phyloP scores from a whole-genome alignment of 352 stramenopile species.

The Phytopythium ostracodes region DNA sequence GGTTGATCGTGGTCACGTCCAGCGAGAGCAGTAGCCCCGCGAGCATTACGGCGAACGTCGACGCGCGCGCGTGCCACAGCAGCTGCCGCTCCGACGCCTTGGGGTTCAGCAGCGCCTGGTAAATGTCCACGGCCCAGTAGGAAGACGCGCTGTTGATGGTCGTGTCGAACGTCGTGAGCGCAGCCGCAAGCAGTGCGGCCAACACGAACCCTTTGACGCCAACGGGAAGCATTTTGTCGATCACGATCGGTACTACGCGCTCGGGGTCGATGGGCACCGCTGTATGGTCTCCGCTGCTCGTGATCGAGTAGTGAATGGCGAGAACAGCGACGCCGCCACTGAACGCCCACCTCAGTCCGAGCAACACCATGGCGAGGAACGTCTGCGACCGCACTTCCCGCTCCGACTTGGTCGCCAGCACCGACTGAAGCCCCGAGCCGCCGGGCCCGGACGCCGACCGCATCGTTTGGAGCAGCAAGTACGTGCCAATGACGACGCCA shows the following conservation, averaged over 20 bases:
- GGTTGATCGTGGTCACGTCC: constrained; percentile 72
- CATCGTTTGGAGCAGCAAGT: constrained; percentile 64
- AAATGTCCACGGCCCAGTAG: constrained; percentile 84
- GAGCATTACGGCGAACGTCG: constrained; percentile 56
- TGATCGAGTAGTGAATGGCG: constrained; percentile 58
- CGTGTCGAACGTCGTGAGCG: constrained; percentile 77
- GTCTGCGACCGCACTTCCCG: constrained; percentile 75
- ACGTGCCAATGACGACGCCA: constrained; percentile 44
- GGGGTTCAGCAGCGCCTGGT: constrained; percentile 64
- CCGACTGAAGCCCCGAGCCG: constrained; percentile 62
- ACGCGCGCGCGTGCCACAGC: constrained; percentile 60
- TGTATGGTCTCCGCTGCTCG: constrained; percentile 12
- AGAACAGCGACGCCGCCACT: constrained; percentile 67
- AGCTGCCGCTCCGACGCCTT: constrained; percentile 51
- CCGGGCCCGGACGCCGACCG: constrained; percentile 62
- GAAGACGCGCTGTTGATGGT: constrained; percentile 75
- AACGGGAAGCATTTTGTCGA: constrained; percentile 65
- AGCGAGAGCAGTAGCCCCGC: constrained; percentile 56
- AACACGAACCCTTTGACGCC: constrained; percentile 67
- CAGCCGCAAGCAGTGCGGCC: constrained; percentile 60
- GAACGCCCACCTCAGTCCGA: constrained; percentile 73
- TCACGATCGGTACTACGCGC: constrained; percentile 68
- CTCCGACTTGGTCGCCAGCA: constrained; percentile 77
- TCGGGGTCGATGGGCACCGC: constrained; percentile 64
- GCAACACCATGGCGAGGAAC: constrained; percentile 68